Base-by-base conservation (phyloP, 202 grass and related monocot genomes). In the Schoenoplectus tabernaemontani region DNA sequence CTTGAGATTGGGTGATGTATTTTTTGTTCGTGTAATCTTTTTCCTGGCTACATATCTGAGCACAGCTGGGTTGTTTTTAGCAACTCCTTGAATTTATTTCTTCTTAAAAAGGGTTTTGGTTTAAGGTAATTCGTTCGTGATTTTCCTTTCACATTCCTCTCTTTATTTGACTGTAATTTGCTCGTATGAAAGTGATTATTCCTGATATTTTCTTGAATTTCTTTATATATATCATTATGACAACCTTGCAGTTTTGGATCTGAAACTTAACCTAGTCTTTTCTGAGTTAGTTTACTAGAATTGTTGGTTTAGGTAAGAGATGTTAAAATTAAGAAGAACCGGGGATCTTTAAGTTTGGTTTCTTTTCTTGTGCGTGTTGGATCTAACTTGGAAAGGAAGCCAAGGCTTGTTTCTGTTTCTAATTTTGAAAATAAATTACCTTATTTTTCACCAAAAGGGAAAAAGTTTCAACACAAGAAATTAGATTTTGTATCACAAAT, bases 321-420 rank as follows among this genome's bases (percentile, higher is more conserved):
- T 33, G 20, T 53, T 65, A 51, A 41, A 41, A 41, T 80, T 64
- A 62, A 32, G 57, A 46, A 48, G 41, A 20, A 62, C 7, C 50
- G 11, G 23, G 5, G 17, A 0, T 15, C 4, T 59, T 78, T 59
- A 64, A 36, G 41, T 32, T 60, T 22, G 33, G 53, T 19, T 78
- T 78, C 34, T 78, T 58, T 78, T 78, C 57, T 28, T 44, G 70
- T 44, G 10, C 36, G 19, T 61, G 53, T 79, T 79, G 36, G 76
- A 58, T 79, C 58, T 46, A 79, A 79, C 46, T 79, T 79, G 20
- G 76, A 79, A 59, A 62, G 76, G 16, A 59, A 62, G 13, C 2
- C 9, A 22, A 42, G 10, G 9, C 36, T 28, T 61, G 13, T 30
- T 79, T 79, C 3, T 33, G 47, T 53, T 54, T 10, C 70, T 56